Conservation (phyloP, 2,329 filamentous ascomycete genomes). For the Epichloe baconii region DNA sequence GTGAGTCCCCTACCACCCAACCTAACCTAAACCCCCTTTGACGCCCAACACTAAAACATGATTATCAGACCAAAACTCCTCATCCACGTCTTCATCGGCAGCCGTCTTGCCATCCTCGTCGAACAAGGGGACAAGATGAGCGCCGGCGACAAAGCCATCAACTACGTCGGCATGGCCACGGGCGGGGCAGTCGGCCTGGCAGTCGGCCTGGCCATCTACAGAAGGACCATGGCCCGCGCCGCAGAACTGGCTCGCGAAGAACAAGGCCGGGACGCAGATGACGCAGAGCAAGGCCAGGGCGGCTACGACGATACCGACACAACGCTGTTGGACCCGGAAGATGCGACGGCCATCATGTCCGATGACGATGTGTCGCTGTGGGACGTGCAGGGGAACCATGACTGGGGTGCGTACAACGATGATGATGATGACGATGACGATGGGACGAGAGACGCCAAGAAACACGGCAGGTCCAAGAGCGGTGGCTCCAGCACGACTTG, state of each 20-base stretch:
- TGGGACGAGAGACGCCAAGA: not conserved
- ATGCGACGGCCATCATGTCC: constrained; percentile 41
- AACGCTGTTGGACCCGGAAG: constrained; percentile 31
- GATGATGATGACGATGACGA: not conserved
- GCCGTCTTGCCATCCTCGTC: constrained; percentile 68
- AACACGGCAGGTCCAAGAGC: not conserved
- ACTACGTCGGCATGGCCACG: constrained; percentile 68
- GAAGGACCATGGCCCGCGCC: constrained; percentile 50
- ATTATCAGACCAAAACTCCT: constrained; percentile 62
- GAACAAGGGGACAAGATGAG: constrained; percentile 78
- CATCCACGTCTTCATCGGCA: constrained; percentile 86
- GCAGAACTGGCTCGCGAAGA: constrained; percentile 41
- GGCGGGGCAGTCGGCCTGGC: constrained; percentile 57
- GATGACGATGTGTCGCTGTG: constrained; percentile 48
- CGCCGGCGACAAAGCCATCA: constrained; percentile 60
- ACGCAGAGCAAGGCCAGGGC: constrained; percentile 20
- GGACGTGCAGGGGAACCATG: constrained; percentile 27
- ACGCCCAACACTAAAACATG: not conserved
- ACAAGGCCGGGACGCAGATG: constrained; percentile 18
- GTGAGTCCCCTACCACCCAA: constrained; percentile 16
- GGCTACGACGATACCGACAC: constrained; percentile 33
- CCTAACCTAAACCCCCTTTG: not conserved
- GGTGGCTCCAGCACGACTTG: not conserved
- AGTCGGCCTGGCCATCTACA: constrained; percentile 80
- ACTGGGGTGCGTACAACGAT: constrained; percentile 21